These are phyloP conservation scores for Drechmeria coniospora DNA, from an alignment of 2,329 filamentous ascomycete genomes.

Conservation along the genomic window DNA sequence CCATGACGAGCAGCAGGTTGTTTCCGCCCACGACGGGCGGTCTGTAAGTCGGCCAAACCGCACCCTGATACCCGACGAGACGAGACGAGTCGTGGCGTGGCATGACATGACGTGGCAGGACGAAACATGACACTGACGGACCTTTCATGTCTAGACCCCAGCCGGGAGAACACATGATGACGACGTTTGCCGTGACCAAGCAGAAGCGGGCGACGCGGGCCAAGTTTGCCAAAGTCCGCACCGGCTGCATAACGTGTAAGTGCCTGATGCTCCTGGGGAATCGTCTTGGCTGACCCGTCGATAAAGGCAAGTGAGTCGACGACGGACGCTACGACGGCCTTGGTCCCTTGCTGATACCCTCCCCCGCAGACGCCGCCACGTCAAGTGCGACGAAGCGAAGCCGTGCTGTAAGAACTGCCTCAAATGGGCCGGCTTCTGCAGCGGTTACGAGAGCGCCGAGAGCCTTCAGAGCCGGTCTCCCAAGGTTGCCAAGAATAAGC, in stretches of 20 bases:
- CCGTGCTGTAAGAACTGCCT: slow-evolving; percentile 18
- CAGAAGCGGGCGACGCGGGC: slow-evolving; percentile 9
- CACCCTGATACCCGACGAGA: too few species aligned
- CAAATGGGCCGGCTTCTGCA: slow-evolving; percentile 19
- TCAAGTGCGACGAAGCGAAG: slow-evolving; percentile 21
- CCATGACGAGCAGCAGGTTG: too few species aligned
- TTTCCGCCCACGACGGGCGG: too few species aligned
- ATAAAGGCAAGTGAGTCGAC: slow-evolving; percentile 13
- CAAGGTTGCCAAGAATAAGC: too few species aligned
- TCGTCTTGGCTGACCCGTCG: background rate
- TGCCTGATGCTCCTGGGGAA: background rate
- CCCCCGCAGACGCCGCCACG: slow-evolving; percentile 14
- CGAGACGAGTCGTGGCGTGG: too few species aligned
- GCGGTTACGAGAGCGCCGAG: slow-evolving; percentile 13
- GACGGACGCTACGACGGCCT: background rate
- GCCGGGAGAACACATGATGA: slow-evolving; percentile 5
- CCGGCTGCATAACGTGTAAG: slow-evolving; percentile 18
- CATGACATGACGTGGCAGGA: background rate
- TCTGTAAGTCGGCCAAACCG: too few species aligned
- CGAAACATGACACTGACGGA: background rate
- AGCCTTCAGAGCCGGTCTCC: background rate
- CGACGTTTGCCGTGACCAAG: slow-evolving; percentile 4
- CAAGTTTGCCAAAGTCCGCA: slow-evolving; percentile 16
- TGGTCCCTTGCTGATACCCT: too few species aligned
- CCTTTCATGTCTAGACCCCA: background rate